Evolutionary conservation across 2,329 filamentous ascomycete species (phyloP).

Genomic region (Piedraia hortae): DNA sequence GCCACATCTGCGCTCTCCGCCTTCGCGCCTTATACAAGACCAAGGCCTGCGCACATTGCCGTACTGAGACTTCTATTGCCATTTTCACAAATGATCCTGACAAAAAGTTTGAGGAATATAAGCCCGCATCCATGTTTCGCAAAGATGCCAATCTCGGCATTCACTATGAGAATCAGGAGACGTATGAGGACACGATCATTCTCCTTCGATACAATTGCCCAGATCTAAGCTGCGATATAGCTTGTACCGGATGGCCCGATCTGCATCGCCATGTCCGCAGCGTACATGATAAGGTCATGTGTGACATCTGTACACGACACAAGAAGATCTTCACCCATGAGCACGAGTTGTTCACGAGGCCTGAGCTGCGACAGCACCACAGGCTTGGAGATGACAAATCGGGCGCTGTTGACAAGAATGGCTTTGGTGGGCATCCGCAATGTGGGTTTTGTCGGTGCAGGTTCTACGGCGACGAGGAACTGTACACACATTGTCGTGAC

Average conservation of each 20-base stretch:
- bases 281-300: slow-evolving; percentile 68
- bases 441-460: slow-evolving; percentile 77
- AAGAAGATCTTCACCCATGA: slow-evolving; percentile 98
- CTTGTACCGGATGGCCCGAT: slow-evolving; percentile 56
- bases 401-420: slow-evolving; percentile 71
- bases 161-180: slow-evolving; percentile 65
- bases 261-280: slow-evolving; percentile 57
- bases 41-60: slow-evolving; percentile 86
- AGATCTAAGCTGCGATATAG: slow-evolving; percentile 56
- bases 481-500: slow-evolving; percentile 78
- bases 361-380: slow-evolving; percentile 67
- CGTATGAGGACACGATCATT: slow-evolving; percentile 70
- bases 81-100: slow-evolving; percentile 69
- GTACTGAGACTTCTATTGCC: slow-evolving; percentile 53
- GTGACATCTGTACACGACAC: slow-evolving; percentile 68
- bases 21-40: slow-evolving; percentile 88
- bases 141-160: slow-evolving; percentile 73
- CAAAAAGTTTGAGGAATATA: slow-evolving; percentile 71
- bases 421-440: slow-evolving; percentile 84
- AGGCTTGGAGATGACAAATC: slow-evolving; percentile 72
- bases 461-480: slow-evolving; percentile 88
- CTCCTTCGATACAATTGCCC: slow-evolving; percentile 88
- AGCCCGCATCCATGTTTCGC: slow-evolving; percentile 41
- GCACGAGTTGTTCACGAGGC: slow-evolving; percentile 65
- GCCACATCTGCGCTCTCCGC: slow-evolving; percentile 79